These are phyloP conservation scores for Cercospora sp. DNA, from an alignment of 2,329 filamentous ascomycete species.

Conservation along the genomic window DNA sequence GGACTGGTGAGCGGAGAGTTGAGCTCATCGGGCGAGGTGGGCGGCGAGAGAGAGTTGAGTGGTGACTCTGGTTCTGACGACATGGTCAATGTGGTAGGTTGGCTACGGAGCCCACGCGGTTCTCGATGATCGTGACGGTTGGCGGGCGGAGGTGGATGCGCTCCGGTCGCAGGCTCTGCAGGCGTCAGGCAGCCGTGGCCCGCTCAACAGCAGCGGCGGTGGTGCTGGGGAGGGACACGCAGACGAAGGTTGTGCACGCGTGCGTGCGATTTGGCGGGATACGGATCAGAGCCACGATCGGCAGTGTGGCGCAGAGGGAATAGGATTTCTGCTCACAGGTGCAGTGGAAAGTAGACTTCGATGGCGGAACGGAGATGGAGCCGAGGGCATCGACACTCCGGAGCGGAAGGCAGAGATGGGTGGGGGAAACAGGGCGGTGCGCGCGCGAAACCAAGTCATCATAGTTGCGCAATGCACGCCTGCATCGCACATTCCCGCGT, in stretches of 20 bases:
- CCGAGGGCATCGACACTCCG: background rate
- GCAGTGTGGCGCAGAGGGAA: background rate
- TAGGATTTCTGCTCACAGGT: background rate
- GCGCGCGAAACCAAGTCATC: background rate
- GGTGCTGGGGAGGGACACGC: background rate
- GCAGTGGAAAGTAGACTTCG: background rate
- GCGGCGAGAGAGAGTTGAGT: constrained; percentile 33
- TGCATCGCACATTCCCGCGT: background rate
- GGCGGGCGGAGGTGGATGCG: background rate
- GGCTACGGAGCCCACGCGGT: background rate
- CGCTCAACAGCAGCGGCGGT: background rate
- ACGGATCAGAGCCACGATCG: background rate
- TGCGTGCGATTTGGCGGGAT: background rate
- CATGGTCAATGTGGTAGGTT: constrained; percentile 18
- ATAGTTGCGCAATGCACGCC: background rate
- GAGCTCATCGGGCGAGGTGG: constrained; percentile 30
- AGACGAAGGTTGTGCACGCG: background rate
- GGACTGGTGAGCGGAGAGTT: constrained; percentile 25
- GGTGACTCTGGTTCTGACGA: constrained; percentile 20
- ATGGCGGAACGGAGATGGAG: background rate
- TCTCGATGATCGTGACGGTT: background rate
- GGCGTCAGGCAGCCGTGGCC: background rate
- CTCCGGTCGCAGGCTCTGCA: background rate
- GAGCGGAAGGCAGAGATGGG: background rate
- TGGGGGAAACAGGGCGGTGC: background rate